Percentiles rank a stretch among this genome's conserved stretches.
These are phyloP conservation scores for Pleomassaria siparia DNA, from an alignment of 2,329 filamentous ascomycete species.

Conservation along the genomic window DNA sequence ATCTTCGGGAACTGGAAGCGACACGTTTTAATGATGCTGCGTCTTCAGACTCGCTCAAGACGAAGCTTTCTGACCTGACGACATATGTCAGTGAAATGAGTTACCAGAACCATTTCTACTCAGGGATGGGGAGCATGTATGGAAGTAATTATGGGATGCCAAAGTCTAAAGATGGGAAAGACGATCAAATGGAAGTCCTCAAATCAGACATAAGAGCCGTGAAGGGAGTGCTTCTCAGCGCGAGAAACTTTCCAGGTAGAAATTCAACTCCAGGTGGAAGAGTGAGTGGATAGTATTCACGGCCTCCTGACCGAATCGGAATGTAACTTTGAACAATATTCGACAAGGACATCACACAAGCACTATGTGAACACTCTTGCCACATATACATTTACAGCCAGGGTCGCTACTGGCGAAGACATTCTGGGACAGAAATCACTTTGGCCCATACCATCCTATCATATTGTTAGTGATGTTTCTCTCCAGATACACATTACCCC, in stretches of 20 bases:
- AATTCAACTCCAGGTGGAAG: constrained; percentile 23
- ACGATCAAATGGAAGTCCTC: constrained; percentile 71
- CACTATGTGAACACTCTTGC: no score
- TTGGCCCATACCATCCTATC: no score
- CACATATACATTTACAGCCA: no score
- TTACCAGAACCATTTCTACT: constrained; percentile 47
- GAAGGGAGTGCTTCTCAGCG: constrained; percentile 75
- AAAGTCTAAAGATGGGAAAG: constrained; percentile 56
- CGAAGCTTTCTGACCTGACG: constrained; percentile 55
- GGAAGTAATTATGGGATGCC: constrained; percentile 27
- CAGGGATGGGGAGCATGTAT: constrained; percentile 41
- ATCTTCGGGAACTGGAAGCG: constrained; percentile 55
- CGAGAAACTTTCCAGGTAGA: constrained; percentile 65
- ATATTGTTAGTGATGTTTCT: no score
- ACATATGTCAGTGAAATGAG: constrained; percentile 61
- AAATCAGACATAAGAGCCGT: constrained; percentile 76
- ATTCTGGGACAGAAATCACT: no score
- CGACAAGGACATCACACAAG: neutral
- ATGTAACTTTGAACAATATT: neutral
- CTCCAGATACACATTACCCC: no score
- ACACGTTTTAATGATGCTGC: constrained; percentile 53
- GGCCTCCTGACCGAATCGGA: neutral
- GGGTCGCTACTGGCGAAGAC: no score
- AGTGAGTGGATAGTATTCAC: constrained; percentile 14
- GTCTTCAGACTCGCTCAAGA: constrained; percentile 53